Evolutionary conservation across 2,329 filamentous ascomycete genomes (phyloP).

Genomic region (Sclerotinia minor): DNA sequence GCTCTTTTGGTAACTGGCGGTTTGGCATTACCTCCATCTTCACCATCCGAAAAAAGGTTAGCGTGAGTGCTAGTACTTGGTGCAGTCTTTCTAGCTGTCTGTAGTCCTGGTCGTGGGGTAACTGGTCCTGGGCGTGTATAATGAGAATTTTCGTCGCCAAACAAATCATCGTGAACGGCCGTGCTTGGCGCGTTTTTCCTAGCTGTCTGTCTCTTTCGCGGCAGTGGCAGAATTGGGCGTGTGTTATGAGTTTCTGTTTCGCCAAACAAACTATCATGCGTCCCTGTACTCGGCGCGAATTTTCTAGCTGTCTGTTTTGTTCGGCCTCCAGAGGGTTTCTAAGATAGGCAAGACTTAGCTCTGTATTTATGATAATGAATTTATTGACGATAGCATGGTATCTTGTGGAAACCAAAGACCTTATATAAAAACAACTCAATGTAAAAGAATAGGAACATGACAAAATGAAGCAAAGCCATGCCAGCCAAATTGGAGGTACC

Average conservation of each 20-base stretch:
- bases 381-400: background rate
- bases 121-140: background rate
- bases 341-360: slow-evolving; percentile 6
- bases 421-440: background rate
- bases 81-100: slow-evolving; percentile 24
- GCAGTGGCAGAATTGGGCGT: slow-evolving; percentile 10
- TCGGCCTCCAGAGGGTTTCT: slow-evolving; percentile 1
- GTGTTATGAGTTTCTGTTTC: background rate
- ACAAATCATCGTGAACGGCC: background rate
- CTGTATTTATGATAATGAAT: background rate
- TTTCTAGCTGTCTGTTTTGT: slow-evolving; percentile 28
- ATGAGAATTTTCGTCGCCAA: background rate
- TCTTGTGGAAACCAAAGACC: background rate
- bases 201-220: slow-evolving; percentile 24
- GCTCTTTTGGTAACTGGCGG: background rate
- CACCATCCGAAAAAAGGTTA: background rate
- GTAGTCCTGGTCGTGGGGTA: background rate
- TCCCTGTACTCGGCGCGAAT: slow-evolving; percentile 1
- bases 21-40: background rate
- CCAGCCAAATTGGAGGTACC: background rate
- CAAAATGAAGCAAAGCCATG: background rate
- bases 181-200: slow-evolving; percentile 15
- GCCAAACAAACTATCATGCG: slow-evolving; percentile 15
- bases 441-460: background rate
- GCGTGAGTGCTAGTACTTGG: background rate